Conservation (phyloP, 1,284 basidiomycete species). For the Fomitopsis palustris region DNA sequence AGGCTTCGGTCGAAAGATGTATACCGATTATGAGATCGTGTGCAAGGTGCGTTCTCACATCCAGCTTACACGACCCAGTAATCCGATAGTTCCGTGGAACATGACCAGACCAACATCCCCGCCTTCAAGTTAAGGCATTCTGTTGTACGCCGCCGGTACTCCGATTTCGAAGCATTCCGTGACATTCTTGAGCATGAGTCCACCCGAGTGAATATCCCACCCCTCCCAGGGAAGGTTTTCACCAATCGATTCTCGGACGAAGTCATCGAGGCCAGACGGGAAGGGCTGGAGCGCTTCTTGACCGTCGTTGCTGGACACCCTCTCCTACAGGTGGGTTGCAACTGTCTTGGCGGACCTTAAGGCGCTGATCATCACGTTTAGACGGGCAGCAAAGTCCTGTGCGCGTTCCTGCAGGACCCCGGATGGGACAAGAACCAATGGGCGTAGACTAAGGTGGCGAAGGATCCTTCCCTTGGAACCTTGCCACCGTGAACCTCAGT, state of each 20-base stretch:
- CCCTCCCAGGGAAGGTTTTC: slow-evolving; percentile 95
- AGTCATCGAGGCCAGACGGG: slow-evolving; percentile 89
- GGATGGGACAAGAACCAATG: slow-evolving; percentile 80
- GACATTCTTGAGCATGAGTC: slow-evolving; percentile 97
- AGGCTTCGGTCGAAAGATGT: slow-evolving; percentile 98
- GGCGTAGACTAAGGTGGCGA: slow-evolving; percentile 47
- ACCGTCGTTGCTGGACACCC: slow-evolving; percentile 98
- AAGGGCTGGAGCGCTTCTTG: slow-evolving; percentile 93
- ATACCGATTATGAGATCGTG: slow-evolving; percentile 98
- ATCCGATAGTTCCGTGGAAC: background rate
- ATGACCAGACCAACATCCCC: slow-evolving; percentile 91
- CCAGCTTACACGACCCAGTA: background rate
- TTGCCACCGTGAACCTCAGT: background rate
- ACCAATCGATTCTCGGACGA: slow-evolving; percentile 97
- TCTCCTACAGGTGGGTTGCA: slow-evolving; percentile 74
- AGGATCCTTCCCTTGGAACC: background rate
- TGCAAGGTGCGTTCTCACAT: slow-evolving; percentile 72
- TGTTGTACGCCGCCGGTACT: slow-evolving; percentile 91
- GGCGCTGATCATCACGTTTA: slow-evolving; percentile 28
- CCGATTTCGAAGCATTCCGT: slow-evolving; percentile 98
- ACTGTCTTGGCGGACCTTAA: background rate
- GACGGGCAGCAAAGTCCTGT: slow-evolving; percentile 97
- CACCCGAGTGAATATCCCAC: slow-evolving; percentile 95
- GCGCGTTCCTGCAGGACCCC: slow-evolving; percentile 93
- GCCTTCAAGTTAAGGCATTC: slow-evolving; percentile 98